phyloP scores from a whole-genome alignment of 495 filamentous ascomycete species.

The Rhizodiscina lignyota region DNA sequence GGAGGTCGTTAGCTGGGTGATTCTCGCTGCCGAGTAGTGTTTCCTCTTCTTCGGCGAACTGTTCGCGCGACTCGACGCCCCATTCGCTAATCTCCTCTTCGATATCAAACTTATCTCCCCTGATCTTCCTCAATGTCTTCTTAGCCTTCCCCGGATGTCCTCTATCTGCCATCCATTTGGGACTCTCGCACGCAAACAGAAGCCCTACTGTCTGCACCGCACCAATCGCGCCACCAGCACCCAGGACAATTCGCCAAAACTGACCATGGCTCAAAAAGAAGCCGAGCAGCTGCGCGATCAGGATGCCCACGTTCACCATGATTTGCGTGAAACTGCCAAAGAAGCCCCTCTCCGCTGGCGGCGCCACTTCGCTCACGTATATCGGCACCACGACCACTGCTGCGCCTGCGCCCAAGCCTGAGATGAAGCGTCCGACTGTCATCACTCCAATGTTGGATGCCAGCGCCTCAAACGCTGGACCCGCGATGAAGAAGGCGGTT shows the following conservation, averaged over 20 bases:
- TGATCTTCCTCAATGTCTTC: slow-evolving; percentile 51
- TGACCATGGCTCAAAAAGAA: slow-evolving; percentile 66
- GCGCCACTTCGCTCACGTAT: slow-evolving; percentile 82
- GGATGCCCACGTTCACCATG: slow-evolving; percentile 85
- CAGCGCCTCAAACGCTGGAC: slow-evolving; percentile 56
- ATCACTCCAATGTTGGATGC: slow-evolving; percentile 51
- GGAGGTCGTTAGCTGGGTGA: slow-evolving; percentile 1
- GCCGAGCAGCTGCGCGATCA: slow-evolving; percentile 67
- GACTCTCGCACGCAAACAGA: slow-evolving; percentile 63
- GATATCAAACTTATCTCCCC: slow-evolving; percentile 51
- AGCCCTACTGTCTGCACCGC: slow-evolving; percentile 47
- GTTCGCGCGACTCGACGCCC: slow-evolving; percentile 10
- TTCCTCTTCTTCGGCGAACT: slow-evolving; percentile 19
- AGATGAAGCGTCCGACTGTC: slow-evolving; percentile 56
- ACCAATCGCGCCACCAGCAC: slow-evolving; percentile 52
- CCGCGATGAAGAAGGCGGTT: slow-evolving; percentile 57
- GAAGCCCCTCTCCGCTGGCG: slow-evolving; percentile 58
- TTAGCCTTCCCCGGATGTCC: slow-evolving; percentile 43
- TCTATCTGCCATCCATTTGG: slow-evolving; percentile 57
- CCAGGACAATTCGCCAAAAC: slow-evolving; percentile 72
- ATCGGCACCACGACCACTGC: slow-evolving; percentile 89
- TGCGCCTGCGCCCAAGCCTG: slow-evolving; percentile 71
- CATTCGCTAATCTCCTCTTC: slow-evolving; percentile 53
- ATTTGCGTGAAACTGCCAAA: slow-evolving; percentile 89
- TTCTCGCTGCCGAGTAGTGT: slow-evolving; percentile 17